Evolutionary conservation across 306 rosid species (phyloP).

Genomic region (Potentilla sterilis): DNA sequence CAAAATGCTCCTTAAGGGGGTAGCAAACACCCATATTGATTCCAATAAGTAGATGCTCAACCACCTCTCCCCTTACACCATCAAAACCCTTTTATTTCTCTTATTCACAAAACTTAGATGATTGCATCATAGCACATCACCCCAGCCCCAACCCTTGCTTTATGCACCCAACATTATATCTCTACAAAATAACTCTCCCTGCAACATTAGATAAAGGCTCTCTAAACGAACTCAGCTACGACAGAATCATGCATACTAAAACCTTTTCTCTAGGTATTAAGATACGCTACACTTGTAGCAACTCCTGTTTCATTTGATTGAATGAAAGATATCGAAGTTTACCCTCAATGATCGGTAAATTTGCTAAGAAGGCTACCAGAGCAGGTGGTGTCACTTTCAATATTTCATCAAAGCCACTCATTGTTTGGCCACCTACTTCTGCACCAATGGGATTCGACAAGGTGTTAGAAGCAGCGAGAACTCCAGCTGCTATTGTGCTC

Average conservation of each 20-base stretch:
- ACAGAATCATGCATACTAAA: background rate
- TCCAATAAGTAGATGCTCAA: background rate
- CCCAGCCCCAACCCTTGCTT: background rate
- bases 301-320: background rate
- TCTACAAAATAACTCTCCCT: background rate
- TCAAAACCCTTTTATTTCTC: background rate
- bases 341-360: conserved; percentile 92
- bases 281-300: background rate
- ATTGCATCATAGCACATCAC: background rate
- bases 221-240: background rate
- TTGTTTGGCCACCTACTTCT: conserved; percentile 46
- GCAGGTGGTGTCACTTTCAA: conserved; percentile 81
- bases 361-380: conserved; percentile 75
- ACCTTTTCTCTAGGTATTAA: background rate
- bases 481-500: conserved; percentile 26
- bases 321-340: conserved; percentile 24
- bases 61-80: background rate
- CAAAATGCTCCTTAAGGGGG: background rate
- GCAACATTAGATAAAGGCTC: background rate
- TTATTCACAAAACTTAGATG: background rate
- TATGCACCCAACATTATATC: background rate
- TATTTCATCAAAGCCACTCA: conserved; percentile 79
- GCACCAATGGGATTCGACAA: conserved; percentile 37
- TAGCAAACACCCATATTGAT: background rate
- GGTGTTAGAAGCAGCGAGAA: conserved; percentile 33